A percentile compares a stretch with the other conserved stretches of the same genome.
phyloP scores from a whole-genome alignment of 1,139 yeast species.

The Geotrichum cucujoidarum region DNA sequence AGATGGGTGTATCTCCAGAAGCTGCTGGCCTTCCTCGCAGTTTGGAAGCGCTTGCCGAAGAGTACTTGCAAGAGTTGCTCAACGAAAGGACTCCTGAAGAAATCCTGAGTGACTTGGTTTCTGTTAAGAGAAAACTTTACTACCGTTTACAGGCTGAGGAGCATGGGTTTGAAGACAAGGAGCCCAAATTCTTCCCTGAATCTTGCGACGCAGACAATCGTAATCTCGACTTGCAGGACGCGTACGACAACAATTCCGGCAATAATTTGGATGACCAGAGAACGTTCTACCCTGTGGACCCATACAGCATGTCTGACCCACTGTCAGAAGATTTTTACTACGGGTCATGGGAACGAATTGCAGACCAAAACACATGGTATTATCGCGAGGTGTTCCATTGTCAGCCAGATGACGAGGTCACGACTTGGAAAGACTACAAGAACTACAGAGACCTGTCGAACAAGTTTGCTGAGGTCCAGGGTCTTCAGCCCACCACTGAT shows the following conservation, averaged over 20 bases:
- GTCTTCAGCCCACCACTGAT: constrained; percentile 16
- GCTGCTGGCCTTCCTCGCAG: constrained; percentile 40
- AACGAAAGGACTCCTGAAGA: constrained; percentile 19
- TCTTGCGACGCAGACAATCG: constrained; percentile 11
- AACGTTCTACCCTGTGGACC: constrained; percentile 56
- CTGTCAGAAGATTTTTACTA: constrained; percentile 70
- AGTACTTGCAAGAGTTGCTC: constrained; percentile 18
- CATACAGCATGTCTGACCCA: constrained; percentile 85
- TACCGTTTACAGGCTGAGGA: constrained; percentile 19
- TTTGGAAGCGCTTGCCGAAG: constrained; percentile 41
- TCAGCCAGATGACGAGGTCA: constrained; percentile 89
- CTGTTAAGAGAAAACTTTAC: constrained; percentile 21
- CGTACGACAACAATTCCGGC: constrained; percentile 2
- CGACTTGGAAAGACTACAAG: constrained; percentile 86
- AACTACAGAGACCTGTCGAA: constrained; percentile 44
- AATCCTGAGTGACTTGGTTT: constrained; percentile 8
- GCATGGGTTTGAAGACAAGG: constrained; percentile 13
- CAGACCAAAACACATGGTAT: constrained; percentile 74
- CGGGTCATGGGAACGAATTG: constrained; percentile 83
- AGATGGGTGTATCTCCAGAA: constrained; percentile 14
- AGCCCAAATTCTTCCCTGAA: constrained; percentile 10
- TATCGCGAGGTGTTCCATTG: constrained; percentile 84
- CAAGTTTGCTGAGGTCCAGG: constrained; percentile 37
- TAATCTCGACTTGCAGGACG: constrained; percentile 1
- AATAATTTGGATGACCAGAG: constrained; percentile 26